Percentiles rank a stretch among this genome's conserved stretches.
phyloP scores from a whole-genome alignment of 345 rosid species.

The Heritiera fomes region DNA sequence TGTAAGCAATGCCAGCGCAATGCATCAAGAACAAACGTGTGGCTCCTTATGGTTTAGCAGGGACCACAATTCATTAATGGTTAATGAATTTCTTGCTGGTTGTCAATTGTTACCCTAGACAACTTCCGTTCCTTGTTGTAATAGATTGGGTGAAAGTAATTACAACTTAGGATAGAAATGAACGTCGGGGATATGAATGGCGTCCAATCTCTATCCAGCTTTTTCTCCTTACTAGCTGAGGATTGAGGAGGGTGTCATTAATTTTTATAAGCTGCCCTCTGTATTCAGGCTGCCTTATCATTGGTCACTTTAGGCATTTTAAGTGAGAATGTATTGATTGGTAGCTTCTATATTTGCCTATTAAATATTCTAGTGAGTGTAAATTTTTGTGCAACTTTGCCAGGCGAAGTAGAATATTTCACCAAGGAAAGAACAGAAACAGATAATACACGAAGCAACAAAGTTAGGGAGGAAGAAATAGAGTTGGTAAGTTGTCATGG shows the following conservation, averaged over 20 bases:
- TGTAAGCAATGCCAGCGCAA: background rate
- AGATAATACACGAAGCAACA: slow-evolving; percentile 8
- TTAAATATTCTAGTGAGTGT: background rate
- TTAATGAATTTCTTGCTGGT: background rate
- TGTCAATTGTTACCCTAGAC: background rate
- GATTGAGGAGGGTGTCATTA: background rate
- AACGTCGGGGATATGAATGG: too few species aligned
- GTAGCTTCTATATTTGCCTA: background rate
- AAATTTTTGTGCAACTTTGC: background rate
- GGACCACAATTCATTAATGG: too few species aligned
- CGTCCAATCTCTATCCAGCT: background rate
- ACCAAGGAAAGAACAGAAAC: background rate
- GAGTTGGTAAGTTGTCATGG: slow-evolving; percentile 25
- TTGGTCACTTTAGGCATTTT: background rate
- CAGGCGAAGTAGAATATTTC: background rate
- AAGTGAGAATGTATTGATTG: background rate
- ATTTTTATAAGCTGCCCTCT: too few species aligned
- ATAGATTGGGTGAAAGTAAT: background rate
- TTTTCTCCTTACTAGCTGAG: background rate
- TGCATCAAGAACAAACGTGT: background rate
- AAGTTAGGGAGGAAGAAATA: background rate
- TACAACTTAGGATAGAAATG: background rate
- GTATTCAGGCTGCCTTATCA: background rate
- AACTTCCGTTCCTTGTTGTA: too few species aligned
- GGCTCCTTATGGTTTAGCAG: background rate